These are phyloP conservation scores for Yamadazyma pseudoaaseri DNA, from an alignment of 1,139 yeast genomes.

Conservation along the genomic window DNA sequence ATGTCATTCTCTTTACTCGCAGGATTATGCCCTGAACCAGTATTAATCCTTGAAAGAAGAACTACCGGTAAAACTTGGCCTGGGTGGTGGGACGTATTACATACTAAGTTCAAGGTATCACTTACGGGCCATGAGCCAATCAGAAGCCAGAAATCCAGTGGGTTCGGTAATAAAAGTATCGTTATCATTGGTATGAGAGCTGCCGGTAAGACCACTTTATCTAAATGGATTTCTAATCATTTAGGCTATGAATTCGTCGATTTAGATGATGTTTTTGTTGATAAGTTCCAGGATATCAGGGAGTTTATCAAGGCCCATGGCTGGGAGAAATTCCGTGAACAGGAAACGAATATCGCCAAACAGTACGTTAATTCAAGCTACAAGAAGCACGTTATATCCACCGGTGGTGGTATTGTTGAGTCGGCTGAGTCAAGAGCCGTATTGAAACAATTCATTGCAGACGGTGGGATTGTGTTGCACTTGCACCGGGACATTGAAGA, in stretches of 20 bases:
- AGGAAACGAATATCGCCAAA: conserved; percentile 61
- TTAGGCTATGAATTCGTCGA: conserved; percentile 77
- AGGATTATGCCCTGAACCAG: conserved; percentile 53
- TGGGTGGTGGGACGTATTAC: conserved; percentile 98
- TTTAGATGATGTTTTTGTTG: conserved; percentile 71
- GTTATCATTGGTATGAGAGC: conserved; percentile 97
- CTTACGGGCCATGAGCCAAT: conserved; percentile 69
- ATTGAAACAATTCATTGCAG: conserved; percentile 51
- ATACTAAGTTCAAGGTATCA: conserved; percentile 59
- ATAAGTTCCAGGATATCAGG: conserved; percentile 57
- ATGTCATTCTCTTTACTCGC: conserved; percentile 94
- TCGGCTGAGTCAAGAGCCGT: conserved; percentile 61
- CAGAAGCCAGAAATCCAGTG: conserved; percentile 10
- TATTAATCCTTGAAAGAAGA: conserved; percentile 77
- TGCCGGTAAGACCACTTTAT: conserved; percentile 89
- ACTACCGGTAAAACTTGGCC: conserved; percentile 99
- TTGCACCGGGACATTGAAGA: conserved; percentile 85
- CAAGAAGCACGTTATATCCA: conserved; percentile 71
- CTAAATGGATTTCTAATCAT: conserved; percentile 73
- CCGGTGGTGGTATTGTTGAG: conserved; percentile 98
- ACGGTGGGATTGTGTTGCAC: conserved; percentile 81
- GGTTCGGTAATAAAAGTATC: conserved; percentile 51
- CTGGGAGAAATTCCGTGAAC: conserved; percentile 81
- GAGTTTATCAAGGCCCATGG: conserved; percentile 67
- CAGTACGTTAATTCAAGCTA: conserved; percentile 49